Conservation (phyloP, 2,329 filamentous ascomycete species). For the Colletotrichum nymphaeae region DNA sequence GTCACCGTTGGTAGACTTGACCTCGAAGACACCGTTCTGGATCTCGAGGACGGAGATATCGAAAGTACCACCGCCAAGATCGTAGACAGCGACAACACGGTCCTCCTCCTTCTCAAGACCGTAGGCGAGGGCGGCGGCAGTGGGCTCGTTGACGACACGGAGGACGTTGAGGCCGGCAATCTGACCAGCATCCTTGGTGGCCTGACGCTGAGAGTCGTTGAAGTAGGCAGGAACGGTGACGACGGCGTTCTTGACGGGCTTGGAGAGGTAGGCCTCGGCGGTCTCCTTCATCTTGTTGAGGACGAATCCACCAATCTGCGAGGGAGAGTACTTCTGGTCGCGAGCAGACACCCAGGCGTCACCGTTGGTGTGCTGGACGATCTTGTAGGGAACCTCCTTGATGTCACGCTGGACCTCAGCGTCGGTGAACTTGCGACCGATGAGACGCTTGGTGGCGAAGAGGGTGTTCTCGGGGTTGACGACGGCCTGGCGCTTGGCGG, state of each 20-base stretch:
- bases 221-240: slow-evolving; percentile 98
- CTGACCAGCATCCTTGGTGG: slow-evolving; percentile 97
- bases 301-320: slow-evolving; percentile 97
- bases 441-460: slow-evolving; percentile 98
- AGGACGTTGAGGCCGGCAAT: slow-evolving; percentile 96
- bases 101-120: slow-evolving; percentile 95
- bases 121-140: slow-evolving; percentile 93
- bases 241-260: slow-evolving; percentile 93
- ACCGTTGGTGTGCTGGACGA: slow-evolving; percentile 95
- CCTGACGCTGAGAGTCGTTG: slow-evolving; percentile 98
- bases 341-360: slow-evolving; percentile 96
- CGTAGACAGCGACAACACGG: slow-evolving; percentile 92
- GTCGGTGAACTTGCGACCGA: slow-evolving; percentile 97
- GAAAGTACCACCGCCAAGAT: slow-evolving; percentile 98
- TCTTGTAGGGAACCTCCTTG: slow-evolving; percentile 98
- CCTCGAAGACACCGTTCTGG: slow-evolving; percentile 97
- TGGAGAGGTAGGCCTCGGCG: slow-evolving; percentile 91
- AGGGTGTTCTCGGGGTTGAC: slow-evolving; percentile 99
- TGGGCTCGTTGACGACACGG: slow-evolving; percentile 98
- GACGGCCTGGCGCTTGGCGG: slow-evolving; percentile 97
- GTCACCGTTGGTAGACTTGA: slow-evolving; percentile 99
- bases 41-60: slow-evolving; percentile 99
- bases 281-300: slow-evolving; percentile 99
- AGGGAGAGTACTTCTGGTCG: slow-evolving; percentile 95
- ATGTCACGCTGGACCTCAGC: slow-evolving; percentile 95